A percentile compares a stretch with the other conserved stretches of the same genome.
These are phyloP conservation scores for Candida ipomoeae DNA, from an alignment of 805 yeast genomes.

Conservation along the genomic window DNA sequence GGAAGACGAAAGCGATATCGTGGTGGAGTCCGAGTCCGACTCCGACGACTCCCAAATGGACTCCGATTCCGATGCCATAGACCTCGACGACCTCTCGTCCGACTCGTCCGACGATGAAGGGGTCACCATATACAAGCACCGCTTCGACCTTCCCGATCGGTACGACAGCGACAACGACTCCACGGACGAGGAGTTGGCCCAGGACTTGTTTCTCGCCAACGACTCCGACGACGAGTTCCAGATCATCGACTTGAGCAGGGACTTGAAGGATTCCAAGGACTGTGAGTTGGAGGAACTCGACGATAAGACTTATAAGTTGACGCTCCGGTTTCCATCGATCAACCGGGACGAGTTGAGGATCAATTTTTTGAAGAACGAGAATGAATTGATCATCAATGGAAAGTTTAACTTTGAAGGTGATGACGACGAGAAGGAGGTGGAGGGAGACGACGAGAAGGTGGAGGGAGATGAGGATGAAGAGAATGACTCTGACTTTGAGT, in stretches of 20 bases:
- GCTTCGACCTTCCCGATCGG: constrained; percentile 36
- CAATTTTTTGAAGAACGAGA: constrained; percentile 36
- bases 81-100: constrained; percentile 13
- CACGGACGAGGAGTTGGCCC: constrained; percentile 32
- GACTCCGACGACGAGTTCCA: constrained; percentile 16
- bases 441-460: constrained; percentile 20
- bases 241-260: constrained; percentile 38
- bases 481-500: constrained; percentile 2
- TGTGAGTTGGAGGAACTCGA: constrained; percentile 39
- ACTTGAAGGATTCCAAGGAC: constrained; percentile 41
- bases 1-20: constrained; percentile 17
- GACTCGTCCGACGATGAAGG: constrained; percentile 38
- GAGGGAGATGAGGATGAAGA: constrained; percentile 20
- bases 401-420: constrained; percentile 33
- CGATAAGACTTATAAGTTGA: constrained; percentile 37
- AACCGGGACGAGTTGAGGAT: constrained; percentile 38
- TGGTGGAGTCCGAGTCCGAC: constrained; percentile 18
- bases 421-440: constrained; percentile 21
- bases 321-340: constrained; percentile 39
- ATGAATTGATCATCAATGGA: constrained; percentile 39
- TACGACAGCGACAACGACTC: constrained; percentile 31
- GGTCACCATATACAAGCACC: constrained; percentile 39
- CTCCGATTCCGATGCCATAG: constrained; percentile 19
- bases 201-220: constrained; percentile 9
- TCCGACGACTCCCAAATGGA: no score